These are phyloP conservation scores for Antitrichia curtipendula DNA, from an alignment of 225 moss, liverwort and hornwort genomes.

Conservation along the genomic window DNA sequence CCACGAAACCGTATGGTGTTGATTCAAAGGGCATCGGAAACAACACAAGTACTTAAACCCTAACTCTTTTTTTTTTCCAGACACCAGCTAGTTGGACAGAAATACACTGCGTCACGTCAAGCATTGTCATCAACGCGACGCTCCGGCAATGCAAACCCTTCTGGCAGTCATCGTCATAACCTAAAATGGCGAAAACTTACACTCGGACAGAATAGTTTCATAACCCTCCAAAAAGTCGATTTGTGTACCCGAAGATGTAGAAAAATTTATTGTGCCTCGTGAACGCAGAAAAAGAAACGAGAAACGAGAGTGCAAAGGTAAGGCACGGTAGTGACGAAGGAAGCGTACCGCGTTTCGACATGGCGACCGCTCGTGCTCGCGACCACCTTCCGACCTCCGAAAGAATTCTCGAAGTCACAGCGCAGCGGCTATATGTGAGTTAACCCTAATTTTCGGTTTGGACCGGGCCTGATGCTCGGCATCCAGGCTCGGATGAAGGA, in stretches of 20 bases:
- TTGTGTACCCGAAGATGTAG: neutral
- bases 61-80: neutral
- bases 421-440: slow-evolving; percentile 6
- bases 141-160: neutral
- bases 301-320: neutral
- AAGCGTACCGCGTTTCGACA: slow-evolving; percentile 40
- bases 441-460: neutral
- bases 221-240: neutral
- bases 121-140: neutral
- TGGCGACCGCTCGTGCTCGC: slow-evolving; percentile 6
- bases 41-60: neutral
- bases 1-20: neutral
- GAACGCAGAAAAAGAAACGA: neutral
- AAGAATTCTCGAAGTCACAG: neutral
- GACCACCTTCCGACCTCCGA: neutral
- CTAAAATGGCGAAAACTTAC: neutral
- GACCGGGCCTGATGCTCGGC: neutral
- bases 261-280: too few relatives aligned
- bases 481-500: neutral
- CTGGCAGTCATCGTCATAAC: neutral
- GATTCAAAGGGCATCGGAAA: neutral
- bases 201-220: neutral
- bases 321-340: neutral
- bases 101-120: neutral
- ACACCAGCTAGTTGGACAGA: neutral